These are phyloP conservation scores for Endocalyx cinctus DNA, from an alignment of 2,329 filamentous ascomycete genomes.

Conservation along the genomic window DNA sequence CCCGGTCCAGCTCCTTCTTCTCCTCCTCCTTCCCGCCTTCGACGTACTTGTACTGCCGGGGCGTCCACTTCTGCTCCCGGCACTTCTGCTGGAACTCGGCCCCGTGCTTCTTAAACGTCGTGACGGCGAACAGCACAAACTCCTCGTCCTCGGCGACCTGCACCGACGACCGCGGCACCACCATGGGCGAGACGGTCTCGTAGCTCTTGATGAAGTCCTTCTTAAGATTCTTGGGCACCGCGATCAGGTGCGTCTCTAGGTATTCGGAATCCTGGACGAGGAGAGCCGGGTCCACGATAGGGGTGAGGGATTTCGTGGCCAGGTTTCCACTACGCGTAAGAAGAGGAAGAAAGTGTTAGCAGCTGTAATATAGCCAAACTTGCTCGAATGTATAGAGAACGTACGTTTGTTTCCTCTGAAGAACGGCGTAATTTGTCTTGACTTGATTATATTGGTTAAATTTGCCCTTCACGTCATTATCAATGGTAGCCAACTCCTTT, in stretches of 20 bases:
- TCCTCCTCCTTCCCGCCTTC: slow-evolving; percentile 89
- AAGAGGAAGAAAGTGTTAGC: slow-evolving; percentile 2
- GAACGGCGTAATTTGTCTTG: slow-evolving; percentile 74
- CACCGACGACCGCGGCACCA: slow-evolving; percentile 81
- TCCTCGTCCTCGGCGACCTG: slow-evolving; percentile 84
- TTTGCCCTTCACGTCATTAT: slow-evolving; percentile 94
- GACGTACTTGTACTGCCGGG: slow-evolving; percentile 88
- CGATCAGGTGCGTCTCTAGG: slow-evolving; percentile 90
- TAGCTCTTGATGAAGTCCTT: slow-evolving; percentile 90
- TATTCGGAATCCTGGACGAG: slow-evolving; percentile 91
- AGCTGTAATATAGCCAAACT: neutral
- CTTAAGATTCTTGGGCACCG: slow-evolving; percentile 71
- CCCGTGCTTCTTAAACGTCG: slow-evolving; percentile 87
- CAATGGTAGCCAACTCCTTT: slow-evolving; percentile 89
- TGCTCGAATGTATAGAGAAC: neutral
- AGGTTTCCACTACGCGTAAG: slow-evolving; percentile 69
- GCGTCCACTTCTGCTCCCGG: slow-evolving; percentile 90
- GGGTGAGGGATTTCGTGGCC: slow-evolving; percentile 86
- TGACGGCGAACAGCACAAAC: slow-evolving; percentile 82
- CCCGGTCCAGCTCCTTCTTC: slow-evolving; percentile 75
- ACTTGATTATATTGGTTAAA: slow-evolving; percentile 91
- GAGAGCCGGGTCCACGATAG: slow-evolving; percentile 75
- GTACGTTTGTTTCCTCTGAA: slow-evolving; percentile 85
- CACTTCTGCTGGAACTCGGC: slow-evolving; percentile 87
- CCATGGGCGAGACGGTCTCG: slow-evolving; percentile 84